phyloP scores from a whole-genome alignment of 2,329 filamentous ascomycete genomes.

The Aschersonia sp. region DNA sequence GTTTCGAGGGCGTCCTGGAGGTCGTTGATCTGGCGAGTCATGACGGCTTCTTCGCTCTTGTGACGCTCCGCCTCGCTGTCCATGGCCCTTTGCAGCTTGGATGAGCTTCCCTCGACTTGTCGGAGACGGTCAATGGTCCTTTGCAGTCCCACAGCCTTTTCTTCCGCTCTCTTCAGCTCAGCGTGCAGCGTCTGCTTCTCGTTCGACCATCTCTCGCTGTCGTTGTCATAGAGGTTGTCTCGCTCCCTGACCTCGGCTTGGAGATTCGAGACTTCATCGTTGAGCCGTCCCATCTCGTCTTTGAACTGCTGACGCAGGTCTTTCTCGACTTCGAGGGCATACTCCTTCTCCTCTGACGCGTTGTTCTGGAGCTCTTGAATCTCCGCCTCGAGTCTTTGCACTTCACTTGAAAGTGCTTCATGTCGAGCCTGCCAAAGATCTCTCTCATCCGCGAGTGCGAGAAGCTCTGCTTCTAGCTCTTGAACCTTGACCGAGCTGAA shows the following conservation, averaged over 20 bases:
- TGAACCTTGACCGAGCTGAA: conserved; percentile 35
- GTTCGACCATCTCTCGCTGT: conserved; percentile 59
- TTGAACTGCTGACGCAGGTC: conserved; percentile 33
- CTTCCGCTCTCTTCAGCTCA: conserved; percentile 51
- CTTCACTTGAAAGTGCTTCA: conserved; percentile 49
- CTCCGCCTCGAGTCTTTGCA: conserved; percentile 33
- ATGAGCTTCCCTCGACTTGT: conserved; percentile 51
- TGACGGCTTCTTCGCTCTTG: conserved; percentile 52
- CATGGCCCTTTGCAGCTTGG: conserved; percentile 51
- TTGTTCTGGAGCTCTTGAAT: conserved; percentile 32
- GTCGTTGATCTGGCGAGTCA: conserved; percentile 61
- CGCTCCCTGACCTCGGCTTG: conserved; percentile 54
- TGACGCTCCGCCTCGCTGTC: conserved; percentile 61
- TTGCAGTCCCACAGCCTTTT: conserved; percentile 53
- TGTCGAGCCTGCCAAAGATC: conserved; percentile 55
- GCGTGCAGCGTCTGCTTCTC: conserved; percentile 48
- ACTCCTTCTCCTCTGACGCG: conserved; percentile 39
- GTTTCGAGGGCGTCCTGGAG: conserved; percentile 57
- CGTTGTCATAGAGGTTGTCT: conserved; percentile 55
- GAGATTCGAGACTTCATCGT: conserved; percentile 45
- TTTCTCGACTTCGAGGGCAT: conserved; percentile 45
- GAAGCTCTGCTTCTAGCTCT: conserved; percentile 43
- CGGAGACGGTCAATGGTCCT: conserved; percentile 57
- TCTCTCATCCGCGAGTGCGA: conserved; percentile 49
- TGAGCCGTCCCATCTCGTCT: conserved; percentile 34